Percentiles rank a stretch among this genome's conserved stretches.
phyloP scores from a whole-genome alignment of 2,329 filamentous ascomycete species.

The Tetracladium maxilliforme region DNA sequence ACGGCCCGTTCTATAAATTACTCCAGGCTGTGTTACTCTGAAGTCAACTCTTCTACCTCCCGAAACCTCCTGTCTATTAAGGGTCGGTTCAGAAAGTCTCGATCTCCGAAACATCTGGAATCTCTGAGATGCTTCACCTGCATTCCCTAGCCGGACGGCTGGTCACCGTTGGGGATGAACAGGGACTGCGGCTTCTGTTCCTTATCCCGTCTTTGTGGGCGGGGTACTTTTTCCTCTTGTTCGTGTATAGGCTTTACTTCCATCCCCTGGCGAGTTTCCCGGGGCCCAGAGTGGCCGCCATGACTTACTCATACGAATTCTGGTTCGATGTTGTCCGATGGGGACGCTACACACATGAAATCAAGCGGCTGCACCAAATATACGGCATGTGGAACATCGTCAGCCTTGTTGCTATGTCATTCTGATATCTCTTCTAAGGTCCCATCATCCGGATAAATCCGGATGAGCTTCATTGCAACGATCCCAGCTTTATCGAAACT shows the following conservation, averaged over 20 bases:
- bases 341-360: slow-evolving; percentile 7
- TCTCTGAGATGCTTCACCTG: no score
- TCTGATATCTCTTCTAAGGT: slow-evolving; percentile 5
- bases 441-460: slow-evolving; percentile 13
- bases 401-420: background rate
- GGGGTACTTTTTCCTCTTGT: no score
- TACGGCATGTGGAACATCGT: slow-evolving; percentile 9
- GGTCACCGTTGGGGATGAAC: no score
- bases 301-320: slow-evolving; percentile 9
- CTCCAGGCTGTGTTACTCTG: no score
- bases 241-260: slow-evolving; percentile 6
- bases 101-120: no score
- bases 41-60: no score
- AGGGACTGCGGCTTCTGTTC: no score
- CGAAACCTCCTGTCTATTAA: no score
- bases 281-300: slow-evolving; percentile 9
- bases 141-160: no score
- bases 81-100: no score
- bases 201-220: no score
- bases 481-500: slow-evolving; percentile 11
- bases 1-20: no score
- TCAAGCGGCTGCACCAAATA: slow-evolving; percentile 10
- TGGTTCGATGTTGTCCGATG: slow-evolving; percentile 11
- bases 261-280: slow-evolving; percentile 8
- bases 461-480: slow-evolving; percentile 13